phyloP scores from a whole-genome alignment of 148 eudicot genomes.

The Mesembryanthemum crystallinum region DNA sequence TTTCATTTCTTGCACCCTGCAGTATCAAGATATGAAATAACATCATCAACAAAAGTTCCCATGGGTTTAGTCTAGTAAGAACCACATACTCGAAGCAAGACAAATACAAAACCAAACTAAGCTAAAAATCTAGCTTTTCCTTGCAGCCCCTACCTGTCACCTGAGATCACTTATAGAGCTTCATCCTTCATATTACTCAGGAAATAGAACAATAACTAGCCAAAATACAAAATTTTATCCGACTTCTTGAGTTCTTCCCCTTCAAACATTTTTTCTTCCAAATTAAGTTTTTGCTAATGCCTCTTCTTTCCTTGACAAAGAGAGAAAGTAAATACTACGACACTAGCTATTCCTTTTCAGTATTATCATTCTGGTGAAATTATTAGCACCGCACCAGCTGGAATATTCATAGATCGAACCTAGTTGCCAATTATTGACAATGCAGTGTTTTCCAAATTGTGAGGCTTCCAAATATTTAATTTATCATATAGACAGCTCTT shows the following conservation, averaged over 20 bases:
- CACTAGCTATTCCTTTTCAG: neutral
- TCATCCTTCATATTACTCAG: neutral
- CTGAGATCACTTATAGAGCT: neutral
- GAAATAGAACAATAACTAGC: neutral
- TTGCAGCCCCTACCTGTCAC: neutral
- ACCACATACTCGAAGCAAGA: neutral
- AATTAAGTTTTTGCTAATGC: neutral
- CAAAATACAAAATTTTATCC: neutral
- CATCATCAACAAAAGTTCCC: neutral
- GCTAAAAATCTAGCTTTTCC: neutral
- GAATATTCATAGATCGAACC: neutral
- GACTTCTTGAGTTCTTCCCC: neutral
- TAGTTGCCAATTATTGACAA: neutral
- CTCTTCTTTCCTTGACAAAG: neutral
- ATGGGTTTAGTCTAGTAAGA: neutral
- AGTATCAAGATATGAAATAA: conserved; percentile 9
- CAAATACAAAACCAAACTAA: neutral
- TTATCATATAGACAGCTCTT: neutral
- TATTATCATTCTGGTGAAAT: neutral
- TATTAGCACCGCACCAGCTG: neutral
- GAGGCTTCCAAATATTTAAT: neutral
- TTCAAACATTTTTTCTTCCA: neutral
- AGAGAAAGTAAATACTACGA: neutral
- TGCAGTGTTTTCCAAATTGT: neutral
- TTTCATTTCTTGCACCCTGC: conserved; percentile 98